Base-by-base conservation (phyloP, 2,329 filamentous ascomycete genomes). In the Colletotrichum spaethianum region DNA sequence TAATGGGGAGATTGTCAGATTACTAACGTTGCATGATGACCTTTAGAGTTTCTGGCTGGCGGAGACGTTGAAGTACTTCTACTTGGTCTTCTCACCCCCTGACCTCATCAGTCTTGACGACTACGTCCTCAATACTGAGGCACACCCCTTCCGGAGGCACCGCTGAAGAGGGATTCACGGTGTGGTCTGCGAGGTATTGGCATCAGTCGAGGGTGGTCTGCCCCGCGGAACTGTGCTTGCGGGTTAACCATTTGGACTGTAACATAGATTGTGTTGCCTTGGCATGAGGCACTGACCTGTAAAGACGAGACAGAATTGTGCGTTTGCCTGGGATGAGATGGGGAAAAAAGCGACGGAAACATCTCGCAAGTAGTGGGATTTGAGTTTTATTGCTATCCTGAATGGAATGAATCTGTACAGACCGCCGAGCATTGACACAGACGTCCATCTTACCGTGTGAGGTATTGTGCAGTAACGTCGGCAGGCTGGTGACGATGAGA, bases 1-100 rank as follows among this genome's bases (percentile, higher is more conserved):
- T 18, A 76, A 73, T 74, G 76, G 8, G 38, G 48, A 52, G 33
- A 64, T 31, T 57, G 23, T 11, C 16, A 23, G 38, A 28, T 31
- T 1, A 12, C 16, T 53, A 48, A 67, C 61, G 38, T 52, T 55
- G 16, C 18, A 60, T 31, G 42, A 20, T 9, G 42, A 63, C 40
- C n/a, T 3, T 7, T 87, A 94, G 83, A 92, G 89, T 74, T 94
- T 93, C 76, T 94, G 92, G 91, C 83, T 92, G 76, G 90, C 90
- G 0, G 92, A 94, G 83, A 94, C 92, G 26, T 81, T 94, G 70
- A 94, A 94, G 81, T 94, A 94, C 75, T 93, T 94, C 72, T 94
- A 92, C 75, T 80, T 94, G 63, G 87, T 94, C 46, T 94, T 94
- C 75, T 90, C 88, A 38, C 88, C 92, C 28, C 88, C 91, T 1